Evolutionary conservation across 306 rosid species (phyloP).

Genomic region (Sesbania bispinosa): DNA sequence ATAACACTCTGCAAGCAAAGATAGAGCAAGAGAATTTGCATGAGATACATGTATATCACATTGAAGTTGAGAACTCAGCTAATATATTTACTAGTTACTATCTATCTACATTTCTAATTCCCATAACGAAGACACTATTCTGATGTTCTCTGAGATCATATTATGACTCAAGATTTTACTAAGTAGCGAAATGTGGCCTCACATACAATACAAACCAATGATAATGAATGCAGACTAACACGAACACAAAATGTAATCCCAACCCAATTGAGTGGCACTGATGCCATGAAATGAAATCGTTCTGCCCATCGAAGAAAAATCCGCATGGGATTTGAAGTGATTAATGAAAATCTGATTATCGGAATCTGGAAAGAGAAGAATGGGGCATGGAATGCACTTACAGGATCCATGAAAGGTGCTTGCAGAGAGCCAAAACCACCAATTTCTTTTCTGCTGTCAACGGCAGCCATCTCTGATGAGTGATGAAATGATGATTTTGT

Average conservation of each 20-base stretch:
- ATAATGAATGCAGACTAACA: background rate
- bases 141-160: too few species aligned
- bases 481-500: background rate
- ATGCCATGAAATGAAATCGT: background rate
- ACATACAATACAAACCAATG: background rate
- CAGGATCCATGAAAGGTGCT: constrained; percentile 56
- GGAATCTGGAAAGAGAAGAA: background rate
- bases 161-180: too few species aligned
- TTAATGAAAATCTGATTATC: background rate
- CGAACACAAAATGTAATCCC: background rate
- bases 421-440: constrained; percentile 53
- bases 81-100: background rate
- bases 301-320: background rate
- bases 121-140: background rate
- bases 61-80: background rate
- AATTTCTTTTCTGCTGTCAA: constrained; percentile 42
- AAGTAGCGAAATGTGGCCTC: background rate
- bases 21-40: constrained; percentile 15
- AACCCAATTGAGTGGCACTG: background rate
- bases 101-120: background rate
- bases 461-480: constrained; percentile 50
- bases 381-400: constrained; percentile 29
- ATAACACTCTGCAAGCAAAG: constrained; percentile 53
- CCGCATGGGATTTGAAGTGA: background rate
- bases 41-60: background rate